Evolutionary conservation across 106 monocot genomes (phyloP).

Genomic region (Dactylorhiza incarnata): DNA sequence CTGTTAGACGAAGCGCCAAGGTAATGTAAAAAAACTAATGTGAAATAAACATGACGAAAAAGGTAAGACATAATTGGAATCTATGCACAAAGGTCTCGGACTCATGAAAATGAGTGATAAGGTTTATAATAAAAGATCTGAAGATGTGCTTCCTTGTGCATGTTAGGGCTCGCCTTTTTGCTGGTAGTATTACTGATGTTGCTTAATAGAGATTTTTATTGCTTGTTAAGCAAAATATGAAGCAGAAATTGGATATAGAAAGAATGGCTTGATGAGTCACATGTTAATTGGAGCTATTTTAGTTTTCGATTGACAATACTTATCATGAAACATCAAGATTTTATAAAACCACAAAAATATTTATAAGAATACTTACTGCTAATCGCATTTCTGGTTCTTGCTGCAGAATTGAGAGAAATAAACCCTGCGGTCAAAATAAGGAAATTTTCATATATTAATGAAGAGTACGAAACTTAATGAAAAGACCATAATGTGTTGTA

Average conservation of each 20-base stretch:
- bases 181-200: neutral
- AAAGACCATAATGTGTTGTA: neutral
- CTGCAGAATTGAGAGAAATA: conserved; percentile 66
- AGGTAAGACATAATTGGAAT: neutral
- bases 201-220: neutral
- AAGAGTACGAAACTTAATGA: neutral
- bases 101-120: neutral
- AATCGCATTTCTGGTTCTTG: conserved; percentile 82
- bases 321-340: neutral
- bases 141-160: too few relatives aligned
- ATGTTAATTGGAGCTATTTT: neutral
- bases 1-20: neutral
- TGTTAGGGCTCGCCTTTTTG: too few relatives aligned
- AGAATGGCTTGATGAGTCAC: neutral
- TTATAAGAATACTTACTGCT: conserved; percentile 47
- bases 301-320: neutral
- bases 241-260: neutral
- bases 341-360: neutral
- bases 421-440: conserved; percentile 41
- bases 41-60: neutral
- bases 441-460: neutral
- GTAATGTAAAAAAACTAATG: neutral
- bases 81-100: neutral
- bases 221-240: neutral
- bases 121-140: neutral